Evolutionary conservation across 495 filamentous ascomycete species (phyloP).

Genomic region (Penicillium daleae): DNA sequence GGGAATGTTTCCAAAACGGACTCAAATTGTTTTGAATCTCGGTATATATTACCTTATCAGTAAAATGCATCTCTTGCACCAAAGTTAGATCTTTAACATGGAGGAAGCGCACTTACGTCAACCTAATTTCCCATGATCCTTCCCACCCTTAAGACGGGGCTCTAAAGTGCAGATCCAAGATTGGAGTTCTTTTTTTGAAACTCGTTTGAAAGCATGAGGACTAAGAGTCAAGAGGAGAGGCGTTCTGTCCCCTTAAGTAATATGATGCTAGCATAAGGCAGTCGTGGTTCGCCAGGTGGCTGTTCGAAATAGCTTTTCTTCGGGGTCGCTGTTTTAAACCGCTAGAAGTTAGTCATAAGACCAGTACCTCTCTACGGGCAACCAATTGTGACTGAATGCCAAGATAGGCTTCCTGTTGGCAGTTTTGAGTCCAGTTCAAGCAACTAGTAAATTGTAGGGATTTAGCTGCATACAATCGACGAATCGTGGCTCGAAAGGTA

Average conservation of each 20-base stretch:
- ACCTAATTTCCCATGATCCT: background rate
- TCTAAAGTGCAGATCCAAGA: no score
- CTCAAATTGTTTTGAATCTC: no score
- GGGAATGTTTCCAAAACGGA: no score
- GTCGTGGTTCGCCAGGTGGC: background rate
- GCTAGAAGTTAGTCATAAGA: background rate
- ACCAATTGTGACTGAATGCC: background rate
- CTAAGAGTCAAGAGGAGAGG: background rate
- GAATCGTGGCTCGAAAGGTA: background rate
- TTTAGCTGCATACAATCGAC: background rate
- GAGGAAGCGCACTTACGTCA: no score
- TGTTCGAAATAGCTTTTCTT: conserved; percentile 6
- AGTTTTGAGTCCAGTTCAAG: background rate
- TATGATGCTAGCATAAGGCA: background rate
- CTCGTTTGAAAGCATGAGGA: conserved; percentile 31
- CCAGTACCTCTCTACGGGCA: background rate
- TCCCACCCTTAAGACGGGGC: no score
- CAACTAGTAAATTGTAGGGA: background rate
- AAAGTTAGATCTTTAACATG: no score
- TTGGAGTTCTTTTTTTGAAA: conserved; percentile 48
- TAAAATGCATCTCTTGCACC: no score
- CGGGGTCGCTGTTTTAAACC: conserved; percentile 1
- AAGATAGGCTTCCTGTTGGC: conserved; percentile 2
- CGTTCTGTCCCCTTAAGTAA: background rate
- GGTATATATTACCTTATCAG: no score